These are phyloP conservation scores for Claviceps sp. DNA, from an alignment of 2,329 filamentous ascomycete species.

Conservation along the genomic window DNA sequence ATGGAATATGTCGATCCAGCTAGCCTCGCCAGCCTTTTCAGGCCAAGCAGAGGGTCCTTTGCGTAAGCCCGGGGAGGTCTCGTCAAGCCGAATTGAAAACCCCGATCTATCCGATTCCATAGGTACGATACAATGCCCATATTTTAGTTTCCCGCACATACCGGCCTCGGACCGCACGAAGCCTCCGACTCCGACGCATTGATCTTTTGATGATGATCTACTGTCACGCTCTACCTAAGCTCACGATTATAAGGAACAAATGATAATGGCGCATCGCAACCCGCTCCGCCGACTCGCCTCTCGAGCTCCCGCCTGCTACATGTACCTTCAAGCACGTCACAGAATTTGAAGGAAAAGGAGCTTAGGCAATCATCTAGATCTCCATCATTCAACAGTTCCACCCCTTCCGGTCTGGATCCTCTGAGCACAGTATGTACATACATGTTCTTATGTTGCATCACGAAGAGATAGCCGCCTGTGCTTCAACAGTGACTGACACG, in stretches of 20 bases:
- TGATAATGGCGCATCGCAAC: slow-evolving; percentile 3
- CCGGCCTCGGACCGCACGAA: background rate
- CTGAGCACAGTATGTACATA: slow-evolving; percentile 21
- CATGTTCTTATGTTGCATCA: background rate
- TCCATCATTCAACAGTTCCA: slow-evolving; percentile 12
- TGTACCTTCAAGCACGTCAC: slow-evolving; percentile 52
- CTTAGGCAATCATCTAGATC: slow-evolving; percentile 15
- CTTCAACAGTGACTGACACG: background rate
- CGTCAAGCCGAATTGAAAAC: slow-evolving; percentile 13
- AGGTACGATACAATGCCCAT: slow-evolving; percentile 13
- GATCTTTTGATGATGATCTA: background rate
- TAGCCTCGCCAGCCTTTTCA: slow-evolving; percentile 14
- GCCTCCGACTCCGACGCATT: background rate
- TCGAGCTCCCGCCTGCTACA: slow-evolving; percentile 25
- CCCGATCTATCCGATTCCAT: slow-evolving; percentile 16
- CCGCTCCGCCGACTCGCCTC: slow-evolving; percentile 7
- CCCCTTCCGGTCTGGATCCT: slow-evolving; percentile 21
- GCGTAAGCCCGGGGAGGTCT: slow-evolving; percentile 13
- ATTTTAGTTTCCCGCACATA: background rate
- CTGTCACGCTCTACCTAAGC: background rate
- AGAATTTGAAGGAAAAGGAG: slow-evolving; percentile 20
- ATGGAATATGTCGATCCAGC: slow-evolving; percentile 23
- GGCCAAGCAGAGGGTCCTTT: slow-evolving; percentile 16
- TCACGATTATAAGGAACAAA: slow-evolving; percentile 4
- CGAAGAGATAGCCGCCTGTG: no score